Evolutionary conservation across 305 asterid genomes (phyloP), one percentile per base, ranked within the genome.

Genomic region (Fraxinus nigra): DNA sequence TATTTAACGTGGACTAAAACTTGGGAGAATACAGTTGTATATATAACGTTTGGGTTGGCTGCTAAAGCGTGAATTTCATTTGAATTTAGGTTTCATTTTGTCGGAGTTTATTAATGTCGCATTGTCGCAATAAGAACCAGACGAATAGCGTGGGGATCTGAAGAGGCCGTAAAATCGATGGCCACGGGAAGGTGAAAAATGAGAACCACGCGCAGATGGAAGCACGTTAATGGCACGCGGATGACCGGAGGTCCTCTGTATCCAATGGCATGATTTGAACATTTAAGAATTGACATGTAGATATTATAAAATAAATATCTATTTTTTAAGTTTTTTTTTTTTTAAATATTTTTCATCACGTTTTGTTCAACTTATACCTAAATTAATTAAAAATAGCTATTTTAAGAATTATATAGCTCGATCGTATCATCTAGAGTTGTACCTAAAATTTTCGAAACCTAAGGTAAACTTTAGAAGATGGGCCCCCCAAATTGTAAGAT

Each of bases 1-100:
- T 32, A 70, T 24, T 8, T 18, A 46, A 77, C 20, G 79, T 74
- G 81, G 85, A 70, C 6, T 38, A 38, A 69, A 69, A 78, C 28
- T 28, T 0, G 48, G 54, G 63, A 81, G 88, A 77, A 13, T 54
- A 82, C 48, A 43, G 83, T 51, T 48, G 87, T 86, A 82, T 87
- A 88, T 89, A 90, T 87, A 91, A 78, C 84, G 46, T 63, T 67
- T 40, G n/a, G n/a, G n/a, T n/a, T n/a, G 83, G 63, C 63, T 84
- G 86, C 76, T 32, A 54, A 65, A 24, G 84, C 14, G 72, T 69
- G 86, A 83, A 89, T 89, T 90, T 87, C 89, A 82, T 81, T 74
- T 85, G 89, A 82, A 89, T 89, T 90, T 89, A 86, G 79, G 83
- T 85, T 85, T 88, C 88, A 91, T 90, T 89, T 90, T 85, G 90